These are phyloP conservation scores for Scutellaria barbata DNA, from an alignment of 257 asterid genomes.

Conservation along the genomic window DNA sequence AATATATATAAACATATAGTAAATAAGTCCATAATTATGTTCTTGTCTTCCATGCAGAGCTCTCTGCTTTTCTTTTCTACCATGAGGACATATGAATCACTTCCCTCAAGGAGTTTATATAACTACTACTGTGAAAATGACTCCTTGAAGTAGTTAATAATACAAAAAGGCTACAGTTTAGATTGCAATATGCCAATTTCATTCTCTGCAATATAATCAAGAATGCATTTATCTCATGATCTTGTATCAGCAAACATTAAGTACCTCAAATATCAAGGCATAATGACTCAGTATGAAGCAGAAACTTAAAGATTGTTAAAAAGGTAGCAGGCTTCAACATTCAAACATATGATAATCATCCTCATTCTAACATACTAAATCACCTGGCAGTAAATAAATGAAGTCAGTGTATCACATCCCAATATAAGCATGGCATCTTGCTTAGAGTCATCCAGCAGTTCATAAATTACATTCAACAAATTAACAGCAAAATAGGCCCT, in stretches of 20 bases:
- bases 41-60: background rate
- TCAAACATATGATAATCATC: background rate
- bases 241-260: constrained; percentile 1
- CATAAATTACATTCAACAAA: constrained; percentile 67
- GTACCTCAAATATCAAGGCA: background rate
- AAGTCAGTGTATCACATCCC: constrained; percentile 83
- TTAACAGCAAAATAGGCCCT: constrained; percentile 87
- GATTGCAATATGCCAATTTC: background rate
- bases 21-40: background rate
- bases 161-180: constrained; percentile 5
- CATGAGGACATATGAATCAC: background rate
- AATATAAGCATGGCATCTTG: constrained; percentile 59
- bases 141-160: background rate
- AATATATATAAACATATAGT: background rate
- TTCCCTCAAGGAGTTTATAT: constrained; percentile 10
- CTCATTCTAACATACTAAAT: constrained; percentile 14
- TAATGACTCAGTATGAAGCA: constrained; percentile 22
- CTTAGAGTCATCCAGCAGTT: constrained; percentile 76
- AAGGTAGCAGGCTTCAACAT: constrained; percentile 15
- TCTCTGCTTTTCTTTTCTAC: constrained; percentile 1
- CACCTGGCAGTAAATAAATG: constrained; percentile 89
- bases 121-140: background rate
- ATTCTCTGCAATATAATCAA: background rate
- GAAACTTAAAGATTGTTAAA: constrained; percentile 14
- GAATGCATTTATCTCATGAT: background rate